phyloP scores from a whole-genome alignment of 148 eudicot species.

The Chenopodium formosanum region DNA sequence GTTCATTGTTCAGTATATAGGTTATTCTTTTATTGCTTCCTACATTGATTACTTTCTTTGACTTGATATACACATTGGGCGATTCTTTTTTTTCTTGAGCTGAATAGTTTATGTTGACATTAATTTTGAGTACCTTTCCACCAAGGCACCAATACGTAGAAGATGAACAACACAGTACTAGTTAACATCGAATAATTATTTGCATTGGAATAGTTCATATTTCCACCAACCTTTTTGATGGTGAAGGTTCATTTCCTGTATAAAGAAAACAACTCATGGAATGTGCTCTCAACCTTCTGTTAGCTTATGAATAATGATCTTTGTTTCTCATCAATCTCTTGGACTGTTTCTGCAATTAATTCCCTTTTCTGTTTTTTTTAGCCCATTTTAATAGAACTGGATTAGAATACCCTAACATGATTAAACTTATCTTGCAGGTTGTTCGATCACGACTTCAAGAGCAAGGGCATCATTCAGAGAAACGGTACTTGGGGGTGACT shows the following conservation, averaged over 20 bases:
- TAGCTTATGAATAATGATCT: neutral
- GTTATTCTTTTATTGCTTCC: neutral
- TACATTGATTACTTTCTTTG: neutral
- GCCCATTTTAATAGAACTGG: neutral
- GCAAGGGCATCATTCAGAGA: constrained; percentile 89
- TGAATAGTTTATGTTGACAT: neutral
- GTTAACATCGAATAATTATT: neutral
- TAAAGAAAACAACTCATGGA: neutral
- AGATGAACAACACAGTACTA: neutral
- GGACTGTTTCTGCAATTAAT: neutral
- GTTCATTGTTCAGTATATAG: neutral
- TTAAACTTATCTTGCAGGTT: constrained; percentile 44
- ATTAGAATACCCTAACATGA: constrained; percentile 3
- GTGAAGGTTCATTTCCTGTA: neutral
- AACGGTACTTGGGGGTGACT: constrained; percentile 64
- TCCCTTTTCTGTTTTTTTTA: neutral
- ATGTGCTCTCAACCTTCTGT: neutral
- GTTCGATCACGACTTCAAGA: constrained; percentile 96
- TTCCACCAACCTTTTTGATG: neutral
- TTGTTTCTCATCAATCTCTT: neutral
- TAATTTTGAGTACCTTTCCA: neutral
- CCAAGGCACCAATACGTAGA: neutral
- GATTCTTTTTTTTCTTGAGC: neutral
- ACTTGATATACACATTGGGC: neutral
- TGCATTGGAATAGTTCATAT: constrained; percentile 4